Conservation (phyloP, 2,329 filamentous ascomycete species). For the Ascochyta clinopodiicola region DNA sequence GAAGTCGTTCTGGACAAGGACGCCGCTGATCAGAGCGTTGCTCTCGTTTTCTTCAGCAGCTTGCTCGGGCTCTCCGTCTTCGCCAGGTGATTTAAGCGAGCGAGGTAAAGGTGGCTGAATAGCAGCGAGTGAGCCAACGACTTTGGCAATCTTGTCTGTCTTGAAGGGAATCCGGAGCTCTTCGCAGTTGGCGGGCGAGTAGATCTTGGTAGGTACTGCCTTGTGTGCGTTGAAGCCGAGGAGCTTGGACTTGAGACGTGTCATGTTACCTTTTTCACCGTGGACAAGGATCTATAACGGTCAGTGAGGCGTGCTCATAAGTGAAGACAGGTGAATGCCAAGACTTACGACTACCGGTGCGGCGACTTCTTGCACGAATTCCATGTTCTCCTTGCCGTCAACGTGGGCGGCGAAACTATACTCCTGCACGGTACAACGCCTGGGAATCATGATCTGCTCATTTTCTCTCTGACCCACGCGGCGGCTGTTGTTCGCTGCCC, state of each 20-base stretch:
- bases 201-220: constrained; percentile 84
- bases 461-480: constrained; percentile 69
- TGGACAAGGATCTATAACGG: constrained; percentile 83
- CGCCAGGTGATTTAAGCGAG: constrained; percentile 40
- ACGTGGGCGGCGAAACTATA: constrained; percentile 97
- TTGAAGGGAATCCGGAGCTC: constrained; percentile 95
- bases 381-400: constrained; percentile 91
- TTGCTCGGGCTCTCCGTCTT: constrained; percentile 33
- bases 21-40: constrained; percentile 76
- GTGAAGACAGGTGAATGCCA: not conserved
- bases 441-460: constrained; percentile 90
- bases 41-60: constrained; percentile 31
- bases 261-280: constrained; percentile 98
- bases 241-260: constrained; percentile 91
- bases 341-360: constrained; percentile 87
- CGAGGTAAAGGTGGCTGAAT: constrained; percentile 68
- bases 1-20: constrained; percentile 96
- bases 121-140: constrained; percentile 90
- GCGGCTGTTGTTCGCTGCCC: constrained; percentile 57
- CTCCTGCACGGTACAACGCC: constrained; percentile 91
- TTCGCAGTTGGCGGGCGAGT: constrained; percentile 91
- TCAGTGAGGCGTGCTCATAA: constrained; percentile 9
- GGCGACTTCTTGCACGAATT: constrained; percentile 93
- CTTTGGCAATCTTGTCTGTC: constrained; percentile 92
- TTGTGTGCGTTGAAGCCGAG: constrained; percentile 89